A percentile compares a stretch with the other conserved stretches of the same genome.
These are phyloP conservation scores for Globisporangium orthogonon DNA, from an alignment of 352 stramenopile species.

Conservation along the genomic window DNA sequence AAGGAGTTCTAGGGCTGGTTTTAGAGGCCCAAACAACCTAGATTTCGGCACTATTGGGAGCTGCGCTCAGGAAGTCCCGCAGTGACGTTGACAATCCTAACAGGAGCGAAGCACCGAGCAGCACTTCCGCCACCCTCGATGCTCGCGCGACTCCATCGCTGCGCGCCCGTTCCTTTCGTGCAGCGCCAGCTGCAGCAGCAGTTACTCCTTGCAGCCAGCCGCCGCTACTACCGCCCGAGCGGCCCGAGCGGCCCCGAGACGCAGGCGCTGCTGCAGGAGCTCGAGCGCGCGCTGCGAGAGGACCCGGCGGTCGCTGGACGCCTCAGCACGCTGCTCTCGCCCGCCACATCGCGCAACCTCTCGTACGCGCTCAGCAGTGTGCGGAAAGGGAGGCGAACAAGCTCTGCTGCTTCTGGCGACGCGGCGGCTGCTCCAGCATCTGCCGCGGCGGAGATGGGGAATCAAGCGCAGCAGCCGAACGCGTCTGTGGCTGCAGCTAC, in stretches of 20 bases:
- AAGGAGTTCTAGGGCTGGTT: no score
- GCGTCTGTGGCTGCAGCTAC: neutral
- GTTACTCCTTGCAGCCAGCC: neutral
- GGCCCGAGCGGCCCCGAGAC: constrained; percentile 21
- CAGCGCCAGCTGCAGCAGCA: neutral
- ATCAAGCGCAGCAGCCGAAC: neutral
- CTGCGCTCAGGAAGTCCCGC: no score
- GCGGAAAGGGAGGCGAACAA: constrained; percentile 8
- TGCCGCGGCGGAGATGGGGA: neutral
- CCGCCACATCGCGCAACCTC: constrained; percentile 45
- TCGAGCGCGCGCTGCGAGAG: constrained; percentile 26
- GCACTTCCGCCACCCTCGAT: no score
- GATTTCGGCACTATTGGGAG: no score
- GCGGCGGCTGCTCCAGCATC: neutral
- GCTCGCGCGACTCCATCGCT: neutral
- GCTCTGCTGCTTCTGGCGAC: neutral
- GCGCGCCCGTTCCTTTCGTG: no score
- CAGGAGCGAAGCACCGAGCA: no score
- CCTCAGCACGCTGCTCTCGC: constrained; percentile 35
- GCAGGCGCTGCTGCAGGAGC: constrained; percentile 28
- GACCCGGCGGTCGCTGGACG: constrained; percentile 24
- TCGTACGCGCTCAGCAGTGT: constrained; percentile 30
- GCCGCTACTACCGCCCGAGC: neutral
- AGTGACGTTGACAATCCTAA: no score
- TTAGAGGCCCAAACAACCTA: no score